These are phyloP conservation scores for Plasmodium knowlesi DNA, from an alignment of 169 alveolate genomes.

Conservation along the genomic window DNA sequence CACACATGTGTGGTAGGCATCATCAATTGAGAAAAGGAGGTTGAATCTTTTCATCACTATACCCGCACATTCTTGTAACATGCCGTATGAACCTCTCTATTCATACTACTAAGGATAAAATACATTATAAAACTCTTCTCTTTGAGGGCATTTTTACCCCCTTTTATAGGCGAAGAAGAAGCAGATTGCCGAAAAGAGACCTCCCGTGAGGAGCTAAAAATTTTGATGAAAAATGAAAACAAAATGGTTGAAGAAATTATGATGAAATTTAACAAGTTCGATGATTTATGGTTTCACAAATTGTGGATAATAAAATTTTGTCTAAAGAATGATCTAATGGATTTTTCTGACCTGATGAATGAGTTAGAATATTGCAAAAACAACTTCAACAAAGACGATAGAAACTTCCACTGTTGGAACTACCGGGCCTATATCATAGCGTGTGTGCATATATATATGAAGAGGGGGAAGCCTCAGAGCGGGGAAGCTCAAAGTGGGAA, in stretches of 20 bases:
- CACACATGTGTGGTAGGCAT: not conserved
- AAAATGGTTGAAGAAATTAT: slow-evolving; percentile 55
- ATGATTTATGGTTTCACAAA: slow-evolving; percentile 73
- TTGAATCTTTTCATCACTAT: not conserved
- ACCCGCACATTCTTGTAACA: not conserved
- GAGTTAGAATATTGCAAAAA: slow-evolving; percentile 60
- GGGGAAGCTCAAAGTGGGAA: not conserved
- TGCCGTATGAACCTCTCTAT: not conserved
- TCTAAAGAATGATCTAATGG: slow-evolving; percentile 34
- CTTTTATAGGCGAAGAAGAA: slow-evolving; percentile 13
- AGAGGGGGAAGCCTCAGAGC: not conserved
- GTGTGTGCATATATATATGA: slow-evolving; percentile 25
- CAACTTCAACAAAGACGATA: slow-evolving; percentile 37
- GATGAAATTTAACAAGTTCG: slow-evolving; percentile 38
- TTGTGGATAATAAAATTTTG: slow-evolving; percentile 46
- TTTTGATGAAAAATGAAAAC: slow-evolving; percentile 45
- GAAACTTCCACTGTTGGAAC: slow-evolving; percentile 73
- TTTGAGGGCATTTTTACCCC: not conserved
- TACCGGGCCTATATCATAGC: slow-evolving; percentile 61
- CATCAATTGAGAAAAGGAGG: not conserved
- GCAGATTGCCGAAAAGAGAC: not conserved
- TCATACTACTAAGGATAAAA: not conserved
- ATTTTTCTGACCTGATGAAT: slow-evolving; percentile 11
- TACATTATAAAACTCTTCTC: not conserved
- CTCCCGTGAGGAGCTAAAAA: slow-evolving; percentile 6